Evolutionary conservation across 768 basidiomycete genomes (phyloP), one percentile per base, ranked within the genome.

Genomic region (Leccinum uliginosum): DNA sequence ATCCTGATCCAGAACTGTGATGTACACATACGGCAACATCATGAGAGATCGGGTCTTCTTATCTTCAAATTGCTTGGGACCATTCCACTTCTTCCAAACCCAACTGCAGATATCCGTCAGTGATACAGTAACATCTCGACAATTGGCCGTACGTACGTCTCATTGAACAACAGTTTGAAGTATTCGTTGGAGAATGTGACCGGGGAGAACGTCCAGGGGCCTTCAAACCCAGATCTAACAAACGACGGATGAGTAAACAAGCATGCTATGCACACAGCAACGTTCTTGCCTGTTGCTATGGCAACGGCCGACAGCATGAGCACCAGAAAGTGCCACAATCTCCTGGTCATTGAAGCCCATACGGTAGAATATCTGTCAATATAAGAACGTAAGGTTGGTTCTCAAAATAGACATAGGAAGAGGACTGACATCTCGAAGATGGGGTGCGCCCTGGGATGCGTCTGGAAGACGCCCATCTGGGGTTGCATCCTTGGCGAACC

Each of bases 301-400:
- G 81, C 93, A 96, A 69, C 96, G 91, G 23, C 97, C 96, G 46
- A 99, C 85, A 57, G 93, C 94, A 68, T 99, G 96, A 35, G 92
- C 94, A 60, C 96, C 96, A 23, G 84, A 83, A 62, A 98, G 89
- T 54, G 93, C 92, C 58, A 97, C 95, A 50, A 98, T 98, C 76
- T 98, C 96, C 73, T 91, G 92, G 74, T 99, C 96, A 69, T 93
- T 89, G 80, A 98, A 95, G 53, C 86, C 87, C 87, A 88, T 87
- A 54, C 86, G 82, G 72, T 86, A 81, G 75, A 87, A 89, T 72
- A 87, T 83, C 78, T 80, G 50, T 40, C 17, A 2, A 4, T 15
- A 51, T 34, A 11, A 46, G 17, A 35, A 8, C 11, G 23, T 58
- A 14, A 29, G 9, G 32, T 11, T 34, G 14, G 32, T 14, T 14